Evolutionary conservation across 73 alveolate species (phyloP).

Genomic region (Tetrahymena malaccensis): DNA sequence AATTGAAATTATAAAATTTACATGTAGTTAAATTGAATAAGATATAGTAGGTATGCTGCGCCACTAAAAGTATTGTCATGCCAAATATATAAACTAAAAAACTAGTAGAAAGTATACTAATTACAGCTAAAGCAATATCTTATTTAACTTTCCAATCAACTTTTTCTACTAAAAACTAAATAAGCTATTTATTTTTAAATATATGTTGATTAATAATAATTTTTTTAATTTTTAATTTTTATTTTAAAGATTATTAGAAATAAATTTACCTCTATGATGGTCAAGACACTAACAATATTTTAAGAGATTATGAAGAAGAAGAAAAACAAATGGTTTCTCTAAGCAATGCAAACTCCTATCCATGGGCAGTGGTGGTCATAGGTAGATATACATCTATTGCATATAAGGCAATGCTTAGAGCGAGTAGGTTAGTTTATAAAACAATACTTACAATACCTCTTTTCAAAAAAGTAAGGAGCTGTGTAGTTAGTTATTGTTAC

Average conservation of each 20-base stretch:
- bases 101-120: neutral
- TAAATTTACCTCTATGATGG: neutral
- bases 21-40: neutral
- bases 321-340: slow-evolving; percentile 52
- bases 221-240: neutral
- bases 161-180: neutral
- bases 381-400: slow-evolving; percentile 47
- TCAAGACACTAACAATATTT: neutral
- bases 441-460: slow-evolving; percentile 58
- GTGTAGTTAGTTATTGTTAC: neutral
- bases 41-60: neutral
- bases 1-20: neutral
- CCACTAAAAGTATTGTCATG: neutral
- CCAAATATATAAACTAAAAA: neutral
- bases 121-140: neutral
- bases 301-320: slow-evolving; percentile 9
- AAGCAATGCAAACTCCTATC: slow-evolving; percentile 60
- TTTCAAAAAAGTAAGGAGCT: slow-evolving; percentile 3
- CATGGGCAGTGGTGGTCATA: slow-evolving; percentile 68
- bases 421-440: slow-evolving; percentile 45
- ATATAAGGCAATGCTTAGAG: slow-evolving; percentile 44
- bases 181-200: neutral
- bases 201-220: neutral
- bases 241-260: neutral
- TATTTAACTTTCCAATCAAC: neutral